Evolutionary conservation across 208 protist genomes (phyloP).

Genomic region (Crithidia acanthocephali): DNA sequence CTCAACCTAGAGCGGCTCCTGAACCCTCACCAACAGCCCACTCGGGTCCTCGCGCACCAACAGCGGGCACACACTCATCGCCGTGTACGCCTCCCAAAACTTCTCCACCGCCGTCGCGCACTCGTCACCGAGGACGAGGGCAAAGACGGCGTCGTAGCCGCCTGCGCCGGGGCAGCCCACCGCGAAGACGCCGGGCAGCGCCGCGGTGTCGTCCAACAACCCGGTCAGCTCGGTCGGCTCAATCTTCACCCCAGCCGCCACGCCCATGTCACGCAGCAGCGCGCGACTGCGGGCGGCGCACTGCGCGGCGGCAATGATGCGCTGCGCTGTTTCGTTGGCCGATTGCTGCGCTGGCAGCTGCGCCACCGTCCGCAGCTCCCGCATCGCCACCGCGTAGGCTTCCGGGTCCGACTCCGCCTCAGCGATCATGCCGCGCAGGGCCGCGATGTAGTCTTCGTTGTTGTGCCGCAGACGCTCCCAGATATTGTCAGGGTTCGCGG

Average conservation of each 20-base stretch:
- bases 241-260: slow-evolving; percentile 76
- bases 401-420: slow-evolving; percentile 21
- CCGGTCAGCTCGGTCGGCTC: slow-evolving; percentile 87
- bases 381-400: slow-evolving; percentile 37
- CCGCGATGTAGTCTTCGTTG: slow-evolving; percentile 76
- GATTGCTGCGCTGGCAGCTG: neutral
- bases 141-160: slow-evolving; percentile 95
- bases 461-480: slow-evolving; percentile 70
- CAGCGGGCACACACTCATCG: slow-evolving; percentile 77
- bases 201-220: slow-evolving; percentile 85
- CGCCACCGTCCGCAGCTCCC: slow-evolving; percentile 22
- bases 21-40: slow-evolving; percentile 55
- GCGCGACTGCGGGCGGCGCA: slow-evolving; percentile 50
- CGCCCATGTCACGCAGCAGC: slow-evolving; percentile 82
- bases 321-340: slow-evolving; percentile 29
- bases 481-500: slow-evolving; percentile 43
- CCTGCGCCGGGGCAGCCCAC: slow-evolving; percentile 94
- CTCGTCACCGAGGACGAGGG: slow-evolving; percentile 76
- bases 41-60: slow-evolving; percentile 78
- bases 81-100: slow-evolving; percentile 76
- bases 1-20: neutral
- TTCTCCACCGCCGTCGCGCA: slow-evolving; percentile 56
- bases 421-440: slow-evolving; percentile 49
- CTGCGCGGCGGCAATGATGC: slow-evolving; percentile 50
- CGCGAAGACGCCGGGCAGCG: slow-evolving; percentile 89